Evolutionary conservation across 176 grass and related monocot genomes (phyloP).

Genomic region (Guadua angustifolia): DNA sequence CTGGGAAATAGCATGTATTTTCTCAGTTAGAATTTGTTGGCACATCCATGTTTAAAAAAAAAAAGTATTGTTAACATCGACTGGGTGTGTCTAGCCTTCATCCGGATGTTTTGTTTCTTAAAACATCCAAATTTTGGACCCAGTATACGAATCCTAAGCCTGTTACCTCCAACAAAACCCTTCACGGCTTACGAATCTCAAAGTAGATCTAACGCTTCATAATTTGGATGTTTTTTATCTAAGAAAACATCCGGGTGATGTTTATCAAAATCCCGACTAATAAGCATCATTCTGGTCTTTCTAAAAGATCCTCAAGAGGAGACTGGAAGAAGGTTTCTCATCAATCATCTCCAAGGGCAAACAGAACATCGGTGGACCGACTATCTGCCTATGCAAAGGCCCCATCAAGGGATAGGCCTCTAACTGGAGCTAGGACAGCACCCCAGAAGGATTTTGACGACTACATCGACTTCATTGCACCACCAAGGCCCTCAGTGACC

Average conservation of each 20-base stretch:
- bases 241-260: no score
- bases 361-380: constrained; percentile 49
- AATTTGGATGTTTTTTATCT: no score
- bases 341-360: constrained; percentile 50
- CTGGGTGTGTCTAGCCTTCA: no score
- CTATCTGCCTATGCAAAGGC: constrained; percentile 42
- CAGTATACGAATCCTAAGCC: no score
- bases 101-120: no score
- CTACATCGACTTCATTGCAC: constrained; percentile 60
- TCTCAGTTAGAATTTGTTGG: not conserved
- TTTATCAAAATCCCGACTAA: no score
- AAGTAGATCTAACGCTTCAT: no score
- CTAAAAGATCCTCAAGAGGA: constrained; percentile 36
- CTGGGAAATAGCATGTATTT: constrained; percentile 24
- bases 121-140: no score
- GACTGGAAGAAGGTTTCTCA: constrained; percentile 54
- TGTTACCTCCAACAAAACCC: no score
- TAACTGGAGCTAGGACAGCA: constrained; percentile 57
- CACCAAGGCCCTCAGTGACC: constrained; percentile 57
- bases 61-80: not conserved
- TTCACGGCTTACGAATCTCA: no score
- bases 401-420: constrained; percentile 55
- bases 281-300: not conserved
- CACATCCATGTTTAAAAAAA: constrained; percentile 1
- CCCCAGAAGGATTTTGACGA: constrained; percentile 60